Evolutionary conservation across 140 eudicot species (phyloP).

Genomic region (Cichorium intybus): DNA sequence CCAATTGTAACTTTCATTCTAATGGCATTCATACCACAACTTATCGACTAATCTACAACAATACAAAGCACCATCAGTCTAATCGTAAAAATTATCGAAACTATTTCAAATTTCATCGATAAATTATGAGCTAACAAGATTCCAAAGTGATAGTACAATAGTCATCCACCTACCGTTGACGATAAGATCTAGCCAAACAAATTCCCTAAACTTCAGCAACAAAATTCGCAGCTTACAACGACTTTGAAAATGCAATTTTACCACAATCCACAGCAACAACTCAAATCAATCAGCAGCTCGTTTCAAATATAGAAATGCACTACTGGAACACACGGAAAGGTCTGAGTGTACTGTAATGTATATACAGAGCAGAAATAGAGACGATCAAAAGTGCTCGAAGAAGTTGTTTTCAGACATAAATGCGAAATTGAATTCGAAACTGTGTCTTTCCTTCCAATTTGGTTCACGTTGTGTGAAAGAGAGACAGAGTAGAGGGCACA

Average conservation of each 20-base stretch:
- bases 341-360: neutral
- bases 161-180: constrained; percentile 23
- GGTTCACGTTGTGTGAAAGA: constrained; percentile 14
- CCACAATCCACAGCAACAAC: constrained; percentile 7
- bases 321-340: neutral
- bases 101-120: neutral
- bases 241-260: constrained; percentile 9
- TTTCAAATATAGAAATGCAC: neutral
- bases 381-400: neutral
- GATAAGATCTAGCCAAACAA: constrained; percentile 38
- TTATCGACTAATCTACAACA: constrained; percentile 5
- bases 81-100: constrained; percentile 13
- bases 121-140: constrained; percentile 3
- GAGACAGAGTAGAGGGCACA: neutral
- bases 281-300: constrained; percentile 12
- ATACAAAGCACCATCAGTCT: neutral
- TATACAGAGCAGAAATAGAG: constrained; percentile 9
- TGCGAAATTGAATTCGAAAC: constrained; percentile 22
- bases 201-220: constrained; percentile 7
- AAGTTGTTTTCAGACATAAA: constrained; percentile 21
- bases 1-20: neutral
- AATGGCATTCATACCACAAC: neutral
- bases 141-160: constrained; percentile 10
- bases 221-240: constrained; percentile 17
- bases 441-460: constrained; percentile 5